These are phyloP conservation scores for Suillus americanus DNA, from an alignment of 768 basidiomycete genomes.

Conservation along the genomic window DNA sequence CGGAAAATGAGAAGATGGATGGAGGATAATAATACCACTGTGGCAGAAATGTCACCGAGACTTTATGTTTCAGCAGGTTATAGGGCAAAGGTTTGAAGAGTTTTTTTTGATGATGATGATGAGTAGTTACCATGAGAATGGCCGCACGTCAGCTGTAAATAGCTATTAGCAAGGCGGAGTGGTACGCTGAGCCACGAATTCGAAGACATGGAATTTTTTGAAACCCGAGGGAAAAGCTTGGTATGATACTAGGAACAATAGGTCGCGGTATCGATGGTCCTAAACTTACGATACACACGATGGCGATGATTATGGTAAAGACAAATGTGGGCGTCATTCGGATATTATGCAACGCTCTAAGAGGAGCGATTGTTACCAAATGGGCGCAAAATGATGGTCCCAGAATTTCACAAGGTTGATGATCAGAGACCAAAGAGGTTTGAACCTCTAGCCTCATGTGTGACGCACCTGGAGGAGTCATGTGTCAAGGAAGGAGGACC, in stretches of 20 bases:
- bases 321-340: slow-evolving; percentile 23
- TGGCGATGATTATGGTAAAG: not conserved
- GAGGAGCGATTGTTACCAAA: slow-evolving; percentile 22
- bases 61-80: not conserved
- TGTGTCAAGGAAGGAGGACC: slow-evolving; percentile 23
- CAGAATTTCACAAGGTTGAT: not conserved
- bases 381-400: slow-evolving; percentile 14
- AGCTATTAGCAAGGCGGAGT: slow-evolving; percentile 8
- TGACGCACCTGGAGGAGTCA: slow-evolving; percentile 27
- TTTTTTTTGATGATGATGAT: not conserved
- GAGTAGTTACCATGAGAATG: slow-evolving; percentile 15
- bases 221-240: slow-evolving; percentile 16
- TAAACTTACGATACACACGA: slow-evolving; percentile 10
- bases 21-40: slow-evolving; percentile 20
- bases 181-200: slow-evolving; percentile 13
- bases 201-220: slow-evolving; percentile 12
- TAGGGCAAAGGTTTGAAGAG: not conserved
- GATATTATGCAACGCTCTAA: slow-evolving; percentile 30
- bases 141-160: slow-evolving; percentile 22
- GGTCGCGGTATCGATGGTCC: slow-evolving; percentile 24
- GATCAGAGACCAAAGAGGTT: slow-evolving; percentile 24
- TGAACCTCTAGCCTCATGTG: slow-evolving; percentile 28
- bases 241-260: slow-evolving; percentile 15
- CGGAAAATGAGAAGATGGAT: slow-evolving; percentile 23
- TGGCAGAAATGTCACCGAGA: not conserved